Evolutionary conservation across 495 filamentous ascomycete species (phyloP).

Genomic region (Talaromyces liani): DNA sequence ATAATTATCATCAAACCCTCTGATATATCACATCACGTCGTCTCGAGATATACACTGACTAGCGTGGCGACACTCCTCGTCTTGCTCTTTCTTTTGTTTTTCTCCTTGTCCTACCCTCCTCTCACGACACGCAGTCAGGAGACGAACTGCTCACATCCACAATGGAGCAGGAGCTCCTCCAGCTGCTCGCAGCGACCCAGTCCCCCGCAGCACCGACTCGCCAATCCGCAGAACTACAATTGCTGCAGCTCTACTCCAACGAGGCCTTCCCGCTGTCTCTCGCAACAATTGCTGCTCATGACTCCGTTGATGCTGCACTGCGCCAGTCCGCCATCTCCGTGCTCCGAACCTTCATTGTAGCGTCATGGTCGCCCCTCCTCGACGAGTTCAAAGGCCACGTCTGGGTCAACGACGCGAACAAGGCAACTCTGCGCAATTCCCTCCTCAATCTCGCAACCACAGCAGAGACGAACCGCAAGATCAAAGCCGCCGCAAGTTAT

Average conservation of each 20-base stretch:
- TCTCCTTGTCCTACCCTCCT: background rate
- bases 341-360: slow-evolving; percentile 74
- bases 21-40: background rate
- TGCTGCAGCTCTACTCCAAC: slow-evolving; percentile 57
- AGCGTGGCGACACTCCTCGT: background rate
- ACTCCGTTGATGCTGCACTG: slow-evolving; percentile 58
- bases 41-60: background rate
- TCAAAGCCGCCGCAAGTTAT: slow-evolving; percentile 77
- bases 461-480: slow-evolving; percentile 60
- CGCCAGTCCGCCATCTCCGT: slow-evolving; percentile 75
- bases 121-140: background rate
- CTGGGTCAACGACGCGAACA: slow-evolving; percentile 55
- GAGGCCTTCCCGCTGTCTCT: slow-evolving; percentile 70
- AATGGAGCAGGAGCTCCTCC: slow-evolving; percentile 82
- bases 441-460: slow-evolving; percentile 74
- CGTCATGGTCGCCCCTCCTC: slow-evolving; percentile 63
- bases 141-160: slow-evolving; percentile 12
- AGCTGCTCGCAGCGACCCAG: slow-evolving; percentile 74
- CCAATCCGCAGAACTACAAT: slow-evolving; percentile 71
- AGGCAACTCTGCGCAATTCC: slow-evolving; percentile 59
- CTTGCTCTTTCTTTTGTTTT: background rate
- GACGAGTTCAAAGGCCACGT: slow-evolving; percentile 63
- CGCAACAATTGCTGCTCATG: slow-evolving; percentile 67
- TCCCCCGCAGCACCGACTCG: slow-evolving; percentile 58
- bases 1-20: background rate